phyloP scores from a whole-genome alignment of 2,329 filamentous ascomycete species.

The Ceratocystis lukuohia region DNA sequence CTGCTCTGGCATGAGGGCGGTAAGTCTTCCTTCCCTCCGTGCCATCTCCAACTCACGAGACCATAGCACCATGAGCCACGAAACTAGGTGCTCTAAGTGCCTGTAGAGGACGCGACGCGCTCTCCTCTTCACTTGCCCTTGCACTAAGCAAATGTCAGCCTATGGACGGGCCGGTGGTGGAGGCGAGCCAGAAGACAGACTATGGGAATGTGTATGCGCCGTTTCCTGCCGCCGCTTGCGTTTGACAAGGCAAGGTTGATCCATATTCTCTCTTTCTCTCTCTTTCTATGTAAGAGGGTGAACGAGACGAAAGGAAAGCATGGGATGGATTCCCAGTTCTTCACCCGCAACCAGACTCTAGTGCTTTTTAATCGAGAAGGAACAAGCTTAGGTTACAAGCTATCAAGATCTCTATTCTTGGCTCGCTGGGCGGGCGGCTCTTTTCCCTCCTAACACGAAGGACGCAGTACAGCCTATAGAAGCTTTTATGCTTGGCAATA shows the following conservation, averaged over 20 bases:
- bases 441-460: no score
- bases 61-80: not conserved
- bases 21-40: not conserved
- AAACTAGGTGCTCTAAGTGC: no score
- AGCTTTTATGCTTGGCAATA: not conserved
- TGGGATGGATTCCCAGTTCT: not conserved
- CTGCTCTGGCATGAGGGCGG: not conserved
- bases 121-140: not conserved
- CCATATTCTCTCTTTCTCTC: not conserved
- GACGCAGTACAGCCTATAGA: not conserved
- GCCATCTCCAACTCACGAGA: not conserved
- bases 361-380: no score
- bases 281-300: not conserved
- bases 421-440: no score
- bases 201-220: slow-evolving; percentile 1
- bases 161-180: not conserved
- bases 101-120: no score
- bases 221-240: not conserved
- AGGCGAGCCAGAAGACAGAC: not conserved
- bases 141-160: not conserved
- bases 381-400: no score
- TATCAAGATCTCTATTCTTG: no score
- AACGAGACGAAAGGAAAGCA: not conserved
- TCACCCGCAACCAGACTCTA: not conserved
- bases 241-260: not conserved